Evolutionary conservation across 2,329 filamentous ascomycete species (phyloP).

Genomic region (Fusarium humuli): DNA sequence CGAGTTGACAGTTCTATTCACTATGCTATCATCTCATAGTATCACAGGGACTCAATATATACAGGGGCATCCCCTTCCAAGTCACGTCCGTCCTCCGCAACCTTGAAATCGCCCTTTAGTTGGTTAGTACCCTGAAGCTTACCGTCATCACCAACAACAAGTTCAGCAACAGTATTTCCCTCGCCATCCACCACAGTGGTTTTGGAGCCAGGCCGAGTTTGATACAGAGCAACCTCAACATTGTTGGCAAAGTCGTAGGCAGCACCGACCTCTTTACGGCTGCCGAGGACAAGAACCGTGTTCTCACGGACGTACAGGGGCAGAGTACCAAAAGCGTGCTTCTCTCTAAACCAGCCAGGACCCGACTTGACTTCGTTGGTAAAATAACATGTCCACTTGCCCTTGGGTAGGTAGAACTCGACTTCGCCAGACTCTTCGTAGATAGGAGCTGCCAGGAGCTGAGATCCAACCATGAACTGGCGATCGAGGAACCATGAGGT

Average conservation of each 20-base stretch:
- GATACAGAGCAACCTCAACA: conserved; percentile 62
- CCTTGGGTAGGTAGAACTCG: conserved; percentile 71
- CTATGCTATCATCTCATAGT: neutral
- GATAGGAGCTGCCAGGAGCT: conserved; percentile 72
- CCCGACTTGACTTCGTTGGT: conserved; percentile 62
- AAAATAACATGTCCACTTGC: conserved; percentile 62
- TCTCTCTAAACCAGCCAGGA: conserved; percentile 70
- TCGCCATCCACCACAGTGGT: conserved; percentile 57
- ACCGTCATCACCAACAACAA: conserved; percentile 55
- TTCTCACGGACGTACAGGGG: conserved; percentile 69
- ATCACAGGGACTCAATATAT: conserved; percentile 39
- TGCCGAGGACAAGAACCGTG: conserved; percentile 61
- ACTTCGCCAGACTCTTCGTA: conserved; percentile 72
- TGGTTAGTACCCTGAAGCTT: conserved; percentile 54
- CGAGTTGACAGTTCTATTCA: neutral
- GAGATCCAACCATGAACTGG: conserved; percentile 78
- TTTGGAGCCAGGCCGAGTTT: conserved; percentile 55
- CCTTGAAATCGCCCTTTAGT: conserved; percentile 54
- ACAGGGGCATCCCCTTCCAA: conserved; percentile 45
- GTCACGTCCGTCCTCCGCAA: conserved; percentile 40
- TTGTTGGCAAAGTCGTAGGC: conserved; percentile 62
- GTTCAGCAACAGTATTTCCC: conserved; percentile 55
- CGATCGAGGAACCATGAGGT: conserved; percentile 75
- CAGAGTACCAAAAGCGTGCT: conserved; percentile 67
- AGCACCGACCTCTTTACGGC: conserved; percentile 53